A percentile compares a stretch with the other conserved stretches of the same genome.
phyloP scores from a whole-genome alignment of 306 rosid species.

The Abrus pulchellus region DNA sequence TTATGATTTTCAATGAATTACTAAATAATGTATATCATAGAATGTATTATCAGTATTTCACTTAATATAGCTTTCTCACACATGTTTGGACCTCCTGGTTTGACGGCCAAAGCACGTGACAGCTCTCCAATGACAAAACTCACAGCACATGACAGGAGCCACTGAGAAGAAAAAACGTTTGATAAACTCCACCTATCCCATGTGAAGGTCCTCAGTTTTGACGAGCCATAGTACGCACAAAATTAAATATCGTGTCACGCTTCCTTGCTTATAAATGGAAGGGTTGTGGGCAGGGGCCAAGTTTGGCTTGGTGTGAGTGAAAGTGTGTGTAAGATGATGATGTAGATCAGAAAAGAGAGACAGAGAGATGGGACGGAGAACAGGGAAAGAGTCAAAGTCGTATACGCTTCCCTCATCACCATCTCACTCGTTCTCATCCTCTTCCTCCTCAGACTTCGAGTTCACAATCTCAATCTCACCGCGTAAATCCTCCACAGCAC shows the following conservation, averaged over 20 bases:
- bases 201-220: conserved; percentile 40
- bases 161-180: conserved; percentile 20
- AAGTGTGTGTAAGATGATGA: neutral
- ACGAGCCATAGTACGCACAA: no score
- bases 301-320: neutral
- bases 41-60: no score
- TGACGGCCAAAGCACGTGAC: conserved; percentile 73
- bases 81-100: conserved; percentile 58
- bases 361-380: conserved; percentile 56
- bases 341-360: conserved; percentile 37
- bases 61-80: neutral
- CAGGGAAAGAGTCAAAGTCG: conserved; percentile 48
- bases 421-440: conserved; percentile 74
- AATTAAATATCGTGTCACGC: no score
- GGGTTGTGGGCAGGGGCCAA: neutral
- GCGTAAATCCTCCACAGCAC: conserved; percentile 68
- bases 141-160: conserved; percentile 19
- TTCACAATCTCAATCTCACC: conserved; percentile 87
- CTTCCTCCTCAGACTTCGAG: conserved; percentile 89
- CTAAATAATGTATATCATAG: no score
- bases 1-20: no score
- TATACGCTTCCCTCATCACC: conserved; percentile 86
- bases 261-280: neutral
- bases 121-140: conserved; percentile 34
- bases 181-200: conserved; percentile 55